Conservation (phyloP, 305 asterid genomes). For the Solanum hybrid region DNA sequence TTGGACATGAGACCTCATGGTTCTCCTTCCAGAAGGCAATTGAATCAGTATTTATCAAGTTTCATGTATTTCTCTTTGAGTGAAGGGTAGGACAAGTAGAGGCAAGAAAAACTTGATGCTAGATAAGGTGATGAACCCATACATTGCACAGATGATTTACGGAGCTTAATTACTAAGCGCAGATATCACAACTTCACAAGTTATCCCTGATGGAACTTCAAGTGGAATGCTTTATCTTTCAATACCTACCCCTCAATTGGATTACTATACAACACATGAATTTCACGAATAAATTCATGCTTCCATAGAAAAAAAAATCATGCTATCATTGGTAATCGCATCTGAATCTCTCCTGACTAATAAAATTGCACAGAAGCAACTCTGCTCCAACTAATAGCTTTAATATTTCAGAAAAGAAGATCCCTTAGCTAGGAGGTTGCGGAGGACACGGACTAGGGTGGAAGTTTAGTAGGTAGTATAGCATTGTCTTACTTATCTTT, state of each 20-base stretch:
- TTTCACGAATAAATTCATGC: not conserved
- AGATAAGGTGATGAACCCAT: not conserved
- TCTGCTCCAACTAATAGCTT: not conserved
- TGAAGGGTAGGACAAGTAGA: not conserved
- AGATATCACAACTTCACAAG: not conserved
- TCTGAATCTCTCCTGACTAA: not conserved
- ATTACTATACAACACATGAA: not conserved
- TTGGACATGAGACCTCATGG: not conserved
- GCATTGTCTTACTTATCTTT: not conserved
- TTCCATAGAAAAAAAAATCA: not conserved
- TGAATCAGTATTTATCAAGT: not conserved
- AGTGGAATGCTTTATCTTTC: not conserved
- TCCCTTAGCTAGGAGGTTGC: not conserved
- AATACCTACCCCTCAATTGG: not conserved
- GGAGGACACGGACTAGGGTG: not conserved
- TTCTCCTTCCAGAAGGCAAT: not conserved
- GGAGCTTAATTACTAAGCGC: not conserved
- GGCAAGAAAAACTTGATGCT: not conserved
- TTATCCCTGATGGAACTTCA: not conserved
- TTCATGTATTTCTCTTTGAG: not conserved
- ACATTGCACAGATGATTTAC: not conserved
- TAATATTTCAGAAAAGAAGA: not conserved
- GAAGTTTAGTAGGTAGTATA: not conserved
- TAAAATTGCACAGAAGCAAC: not conserved
- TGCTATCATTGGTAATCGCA: not conserved